Evolutionary conservation across 139 green algal species (phyloP), one percentile per base, ranked within the genome.

Genomic region (Deuterostichococcus epilithicus): DNA sequence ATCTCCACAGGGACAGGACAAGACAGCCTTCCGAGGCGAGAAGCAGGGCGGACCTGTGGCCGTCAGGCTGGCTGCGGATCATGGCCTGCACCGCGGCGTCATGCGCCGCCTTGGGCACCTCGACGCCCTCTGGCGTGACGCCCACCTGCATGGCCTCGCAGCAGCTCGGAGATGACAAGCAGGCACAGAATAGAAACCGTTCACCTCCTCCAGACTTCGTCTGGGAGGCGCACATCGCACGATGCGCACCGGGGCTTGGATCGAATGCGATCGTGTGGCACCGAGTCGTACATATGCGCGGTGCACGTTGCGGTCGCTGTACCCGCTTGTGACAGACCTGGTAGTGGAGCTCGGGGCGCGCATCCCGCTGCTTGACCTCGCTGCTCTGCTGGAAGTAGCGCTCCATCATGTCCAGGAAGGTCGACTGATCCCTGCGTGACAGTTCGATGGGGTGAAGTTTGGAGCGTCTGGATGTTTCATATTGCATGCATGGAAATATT

Each of bases 321-420:
- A 76, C 2, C 69, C 8, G 23, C n/a, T n/a, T 13, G 42, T 8
- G 42, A 52, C 79, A 25, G 33, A 91, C 92, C 88, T 97, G 93
- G 75, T 97, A 97, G 68, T 86, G 71, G 26, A 96, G 77, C 15
- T 91, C 68, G 2, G 89, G 86, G 10, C 91, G 78, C 8, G 80
- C 83, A 42, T 98, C 92, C 23, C 20, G 67, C 76, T 87, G 52
- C 76, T 96, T 97, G 10, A 72, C 76, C 2, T 88, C 85, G 1
- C 72, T 70, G 0, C 80, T 39, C 75, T 91, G 87, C 15, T 8
- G 75, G 68, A 97, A 98, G 74, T 98, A 98, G 58, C 44, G 28
- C 84, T 98, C 94, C 87, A 98, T 88, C 74, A 92, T 83, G 78
- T 94, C 84, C 2, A 98, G 70, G 72, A 98, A 98, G 30, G 10